Evolutionary conservation across 768 basidiomycete genomes (phyloP), one percentile per base, ranked within the genome.

Genomic region (Leccinum subtestaceum): DNA sequence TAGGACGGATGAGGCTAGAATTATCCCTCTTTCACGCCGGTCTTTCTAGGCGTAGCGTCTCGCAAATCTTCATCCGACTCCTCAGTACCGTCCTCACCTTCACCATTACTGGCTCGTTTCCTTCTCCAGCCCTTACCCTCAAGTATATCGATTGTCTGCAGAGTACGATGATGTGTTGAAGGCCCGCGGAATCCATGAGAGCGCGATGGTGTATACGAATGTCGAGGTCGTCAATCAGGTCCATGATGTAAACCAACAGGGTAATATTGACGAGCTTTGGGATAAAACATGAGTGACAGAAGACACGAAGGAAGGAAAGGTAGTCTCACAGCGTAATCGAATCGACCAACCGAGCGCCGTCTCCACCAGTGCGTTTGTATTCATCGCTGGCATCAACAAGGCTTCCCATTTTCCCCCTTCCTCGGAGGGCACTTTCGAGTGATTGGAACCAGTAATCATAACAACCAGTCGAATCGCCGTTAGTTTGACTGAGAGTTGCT

Each of bases 371-470:
- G 59, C 83, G 85, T 72, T 82, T 83, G 56, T 95, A 83, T 64
- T 98, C 95, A 13, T 95, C 92, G 65, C 95, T 96, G 21, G 94
- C 93, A 0, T 96, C 97, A 8, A 99, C 96, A 40, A 91, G 73
- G 70, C 91, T 97, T 1, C 96, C 96, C 93, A 98, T 95, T 71
- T 87, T 89, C 1, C 96, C 96, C 56, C 93, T 78, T 3, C 95
- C 95, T 50, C 86, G 81, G 17, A 98, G 79, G 3, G 84, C 84
- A 27, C 76, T 75, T 63, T 93, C 89, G 62, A 95, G 77, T 0
- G 87, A 88, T 64, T 86, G 88, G 70, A 98, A 91, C 95, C 94
- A 98, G 65, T 85, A 94, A 61, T 86, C 87, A 70, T 93, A 98
- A 55, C 78, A 83, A 32, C 84, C 82, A 21, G 78, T 78, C 13